These are phyloP conservation scores for Chrysanthemum lavandulifolium DNA, from an alignment of 129 eudicot species.

Conservation along the genomic window DNA sequence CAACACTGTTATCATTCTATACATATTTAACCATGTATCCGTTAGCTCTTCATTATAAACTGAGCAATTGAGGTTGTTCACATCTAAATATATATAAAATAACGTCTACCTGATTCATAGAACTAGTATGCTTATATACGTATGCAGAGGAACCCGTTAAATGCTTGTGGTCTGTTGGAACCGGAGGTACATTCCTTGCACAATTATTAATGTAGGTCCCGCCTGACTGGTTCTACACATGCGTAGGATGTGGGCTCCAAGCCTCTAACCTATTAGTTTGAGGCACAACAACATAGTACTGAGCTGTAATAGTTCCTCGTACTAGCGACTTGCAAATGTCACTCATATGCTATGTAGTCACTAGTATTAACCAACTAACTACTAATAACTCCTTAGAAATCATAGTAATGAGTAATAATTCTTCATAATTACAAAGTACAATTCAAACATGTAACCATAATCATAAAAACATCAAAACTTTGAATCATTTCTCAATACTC, in stretches of 20 bases:
- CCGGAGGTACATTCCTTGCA: conserved; percentile 12
- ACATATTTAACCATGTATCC: neutral
- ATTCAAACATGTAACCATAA: no score
- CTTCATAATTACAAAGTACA: no score
- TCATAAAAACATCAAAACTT: no score
- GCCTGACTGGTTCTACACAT: neutral
- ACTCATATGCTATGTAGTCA: neutral
- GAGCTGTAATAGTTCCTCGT: conserved; percentile 14
- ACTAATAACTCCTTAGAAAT: neutral
- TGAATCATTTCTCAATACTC: no score
- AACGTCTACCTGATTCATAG: conserved; percentile 12
- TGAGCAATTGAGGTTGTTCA: conserved; percentile 6
- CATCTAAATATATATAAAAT: neutral
- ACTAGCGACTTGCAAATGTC: neutral
- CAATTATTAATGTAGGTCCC: neutral
- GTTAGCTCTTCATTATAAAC: conserved; percentile 21
- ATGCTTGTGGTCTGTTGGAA: neutral
- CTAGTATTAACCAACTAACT: no score
- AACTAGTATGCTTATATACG: conserved; percentile 17
- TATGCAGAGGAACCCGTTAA: conserved; percentile 12
- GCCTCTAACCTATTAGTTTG: neutral
- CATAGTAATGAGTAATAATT: no score
- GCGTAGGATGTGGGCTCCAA: neutral
- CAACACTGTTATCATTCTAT: neutral
- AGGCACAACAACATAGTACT: neutral